Evolutionary conservation across 1,284 basidiomycete genomes (phyloP), one percentile per base, ranked within the genome.

Genomic region (Sporisorium iseilematis-ciliati): DNA sequence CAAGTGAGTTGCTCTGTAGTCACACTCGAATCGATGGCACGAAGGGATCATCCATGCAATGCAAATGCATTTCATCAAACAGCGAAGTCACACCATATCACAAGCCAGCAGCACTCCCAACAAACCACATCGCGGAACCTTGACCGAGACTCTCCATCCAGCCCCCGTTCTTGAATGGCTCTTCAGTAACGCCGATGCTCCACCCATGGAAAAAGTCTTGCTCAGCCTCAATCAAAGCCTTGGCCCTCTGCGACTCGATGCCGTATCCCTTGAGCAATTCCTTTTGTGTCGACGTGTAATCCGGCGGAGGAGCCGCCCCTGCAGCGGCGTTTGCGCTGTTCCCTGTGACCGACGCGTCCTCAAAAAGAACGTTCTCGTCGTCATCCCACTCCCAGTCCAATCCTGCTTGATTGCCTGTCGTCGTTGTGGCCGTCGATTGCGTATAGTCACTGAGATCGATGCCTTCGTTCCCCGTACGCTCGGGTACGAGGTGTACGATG

Each of bases 371-470:
- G 42, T 61, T 51, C 25, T 65, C 63, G 29, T 67, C 43, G n/a
- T 71, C 64, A 43, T 71, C 66, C 58, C 68, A 75, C 52, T 71
- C 67, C 65, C 72, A 75, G n/a, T 62, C 65, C 3, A 66, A 16
- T 10, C 26, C 41, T 26, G 42, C 20, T n/a, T 26, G 48, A 8
- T 59, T 40, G 3, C 49, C 53, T 3, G 21, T 10, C 12, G 56
- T 41, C 11, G 7, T 1, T 4, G 51, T 6, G 16, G 14, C 7
- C 8, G 62, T 21, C 11, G 31, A 14, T 5, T 33, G 33, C 11
- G 29, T 18, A 49, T 64, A 59, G 21, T 68, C 71, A 23, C 25
- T 2, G 11, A 74, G 31, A 38, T 74, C 65, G 40, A 74, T 55
- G 14, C 66, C 71, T 35, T 67, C 61, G 16, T 58, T 49, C 2